A percentile compares a stretch with the other conserved stretches of the same genome.
Evolutionary conservation across 1,139 yeast species (phyloP).

Genomic region (Hyphopichia khmerensis): DNA sequence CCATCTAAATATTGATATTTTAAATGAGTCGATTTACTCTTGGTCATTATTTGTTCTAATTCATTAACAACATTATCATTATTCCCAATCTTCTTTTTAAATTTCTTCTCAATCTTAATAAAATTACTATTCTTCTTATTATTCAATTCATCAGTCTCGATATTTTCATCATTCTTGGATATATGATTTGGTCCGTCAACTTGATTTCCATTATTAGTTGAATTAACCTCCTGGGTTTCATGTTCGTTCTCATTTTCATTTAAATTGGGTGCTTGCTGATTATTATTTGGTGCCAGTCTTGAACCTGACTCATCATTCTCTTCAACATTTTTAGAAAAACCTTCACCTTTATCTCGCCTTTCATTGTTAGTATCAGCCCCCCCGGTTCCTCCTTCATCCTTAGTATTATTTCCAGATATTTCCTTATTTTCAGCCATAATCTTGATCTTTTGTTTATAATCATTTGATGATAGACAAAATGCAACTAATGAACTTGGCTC

Average conservation of each 20-base stretch:
- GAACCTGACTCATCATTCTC: no score
- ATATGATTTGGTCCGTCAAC: no score
- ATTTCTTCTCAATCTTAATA: slow-evolving; percentile 44
- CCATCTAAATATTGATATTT: slow-evolving; percentile 91
- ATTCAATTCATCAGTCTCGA: slow-evolving; percentile 20
- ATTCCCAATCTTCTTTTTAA: slow-evolving; percentile 27
- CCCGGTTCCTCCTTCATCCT: slow-evolving; percentile 9
- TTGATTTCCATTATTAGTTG: no score
- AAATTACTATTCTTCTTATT: slow-evolving; percentile 39
- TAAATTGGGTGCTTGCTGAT: no score
- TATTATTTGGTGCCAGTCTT: no score
- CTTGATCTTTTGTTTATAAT: slow-evolving; percentile 67
- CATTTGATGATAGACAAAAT: slow-evolving; percentile 82
- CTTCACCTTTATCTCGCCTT: slow-evolving; percentile 1
- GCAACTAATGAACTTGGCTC: slow-evolving; percentile 96
- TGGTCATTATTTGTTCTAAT: slow-evolving; percentile 71
- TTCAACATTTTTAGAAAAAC: no score
- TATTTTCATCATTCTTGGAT: slow-evolving; percentile 7
- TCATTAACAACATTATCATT: slow-evolving; percentile 20
- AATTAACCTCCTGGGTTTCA: no score
- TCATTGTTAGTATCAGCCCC: slow-evolving; percentile 8
- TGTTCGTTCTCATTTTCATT: no score
- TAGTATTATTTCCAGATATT: slow-evolving; percentile 4
- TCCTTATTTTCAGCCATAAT: slow-evolving; percentile 24
- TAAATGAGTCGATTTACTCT: slow-evolving; percentile 83